Base-by-base conservation (phyloP, 202 grass and related monocot genomes). In the Panicum hallii region DNA sequence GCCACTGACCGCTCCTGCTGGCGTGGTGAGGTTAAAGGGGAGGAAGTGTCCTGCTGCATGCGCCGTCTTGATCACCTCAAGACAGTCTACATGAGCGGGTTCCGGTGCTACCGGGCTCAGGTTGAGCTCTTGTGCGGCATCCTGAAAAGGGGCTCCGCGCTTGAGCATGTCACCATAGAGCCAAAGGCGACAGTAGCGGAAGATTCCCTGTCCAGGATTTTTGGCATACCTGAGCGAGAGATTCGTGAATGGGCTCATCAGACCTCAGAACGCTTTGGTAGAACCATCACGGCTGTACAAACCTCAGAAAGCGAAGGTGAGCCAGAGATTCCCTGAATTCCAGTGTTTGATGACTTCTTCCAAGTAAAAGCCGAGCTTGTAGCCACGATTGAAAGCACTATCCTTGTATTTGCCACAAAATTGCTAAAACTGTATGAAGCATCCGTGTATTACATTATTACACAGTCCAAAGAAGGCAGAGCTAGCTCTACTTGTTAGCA, bases 401-500 rank as follows among this genome's bases (percentile, higher is more conserved):
- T 4, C 36, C 36, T 38, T 38, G 36, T 48, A 55, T 55, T 55
- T 55, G 16, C 53, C 53, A 55, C 53, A 55, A 55, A 55, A 55
- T 55, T 55, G 53, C 17, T 1, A 55, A 55, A 1, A 55, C 5
- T 55, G 17, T 55, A 6, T 55, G 53, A 55, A 55, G 17, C 53
- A 55, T 20, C 53, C 53, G 53, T 55, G 8, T 55, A 55, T 20
- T 55, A 20, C 17, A 55, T 55, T 9, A 38, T 38, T 38, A 38
- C 36, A 55, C 53, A n/a, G n/a, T 55, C 17, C n/a, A 55, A 55
- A 55, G 19, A 55, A 20, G 20, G 20, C 19, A 20, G 7, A 67
- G 42, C 23, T 73, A 57, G 6, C 38, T 6, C 66, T 67, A 69
- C 42, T 57, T 48, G 81, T 58, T 74, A 84, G 58, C 17, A 54